These are phyloP conservation scores for Colletotrichum orbiculare DNA, from an alignment of 2,329 filamentous ascomycete genomes.

Conservation along the genomic window DNA sequence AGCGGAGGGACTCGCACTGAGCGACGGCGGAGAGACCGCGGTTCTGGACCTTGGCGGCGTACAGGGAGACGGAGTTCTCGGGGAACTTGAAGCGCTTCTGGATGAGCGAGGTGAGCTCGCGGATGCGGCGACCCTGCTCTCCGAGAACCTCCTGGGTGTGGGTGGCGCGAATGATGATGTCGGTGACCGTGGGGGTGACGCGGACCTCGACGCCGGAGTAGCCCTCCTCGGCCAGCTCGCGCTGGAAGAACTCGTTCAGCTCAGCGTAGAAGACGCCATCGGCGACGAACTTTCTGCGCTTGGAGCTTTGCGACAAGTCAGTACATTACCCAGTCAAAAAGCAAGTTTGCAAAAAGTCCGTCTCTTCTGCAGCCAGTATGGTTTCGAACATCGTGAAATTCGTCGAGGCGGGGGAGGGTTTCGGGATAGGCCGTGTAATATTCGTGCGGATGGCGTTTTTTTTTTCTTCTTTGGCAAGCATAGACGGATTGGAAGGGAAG, in stretches of 20 bases:
- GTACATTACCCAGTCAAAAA: conserved; percentile 1
- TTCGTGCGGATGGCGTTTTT: not conserved
- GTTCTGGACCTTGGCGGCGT: conserved; percentile 99
- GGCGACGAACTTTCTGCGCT: conserved; percentile 93
- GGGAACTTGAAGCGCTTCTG: conserved; percentile 99
- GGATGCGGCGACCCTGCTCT: conserved; percentile 99
- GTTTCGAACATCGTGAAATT: conserved; percentile 10
- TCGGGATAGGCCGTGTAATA: too few relatives aligned
- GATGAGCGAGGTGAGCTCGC: conserved; percentile 99
- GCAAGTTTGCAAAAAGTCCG: too few relatives aligned
- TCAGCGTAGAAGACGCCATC: conserved; percentile 99
- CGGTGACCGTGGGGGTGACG: conserved; percentile 99
- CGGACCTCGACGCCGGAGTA: conserved; percentile 99
- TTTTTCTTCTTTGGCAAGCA: not conserved
- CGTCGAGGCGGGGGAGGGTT: conserved; percentile 11
- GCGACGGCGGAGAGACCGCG: conserved; percentile 99
- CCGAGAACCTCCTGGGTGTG: conserved; percentile 99
- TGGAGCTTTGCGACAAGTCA: conserved; percentile 70
- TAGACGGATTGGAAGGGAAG: not conserved
- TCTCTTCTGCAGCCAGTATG: conserved; percentile 1
- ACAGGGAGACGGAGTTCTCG: conserved; percentile 99
- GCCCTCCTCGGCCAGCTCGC: conserved; percentile 99
- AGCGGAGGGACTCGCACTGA: conserved; percentile 99
- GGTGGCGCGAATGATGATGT: conserved; percentile 99
- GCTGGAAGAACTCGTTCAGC: conserved; percentile 99